phyloP scores from a whole-genome alignment of 192 early-diverging fungal genomes.

The Backusella mclennaniae region DNA sequence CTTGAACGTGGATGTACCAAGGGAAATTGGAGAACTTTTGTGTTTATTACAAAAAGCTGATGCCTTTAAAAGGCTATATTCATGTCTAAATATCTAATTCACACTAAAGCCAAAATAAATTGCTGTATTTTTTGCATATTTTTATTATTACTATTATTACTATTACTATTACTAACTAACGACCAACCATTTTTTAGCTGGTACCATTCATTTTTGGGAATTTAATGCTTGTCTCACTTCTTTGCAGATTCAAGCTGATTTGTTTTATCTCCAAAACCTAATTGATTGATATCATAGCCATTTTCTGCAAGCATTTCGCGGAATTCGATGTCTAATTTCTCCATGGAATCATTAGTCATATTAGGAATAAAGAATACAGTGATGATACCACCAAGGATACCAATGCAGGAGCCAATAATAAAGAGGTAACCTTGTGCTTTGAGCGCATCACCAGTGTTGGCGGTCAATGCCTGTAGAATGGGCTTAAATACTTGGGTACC shows the following conservation, averaged over 20 bases:
- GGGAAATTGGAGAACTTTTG: too few relatives aligned
- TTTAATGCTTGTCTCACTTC: not conserved
- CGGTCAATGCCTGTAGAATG: constrained; percentile 32
- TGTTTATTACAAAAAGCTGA: too few relatives aligned
- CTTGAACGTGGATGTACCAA: too few relatives aligned
- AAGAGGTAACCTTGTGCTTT: constrained; percentile 43
- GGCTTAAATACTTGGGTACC: constrained; percentile 48
- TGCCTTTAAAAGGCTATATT: too few relatives aligned
- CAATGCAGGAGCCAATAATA: constrained; percentile 44
- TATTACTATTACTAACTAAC: too few relatives aligned
- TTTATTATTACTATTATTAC: too few relatives aligned
- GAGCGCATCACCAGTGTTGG: constrained; percentile 24
- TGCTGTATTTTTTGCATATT: too few relatives aligned
- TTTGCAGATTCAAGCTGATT: not conserved
- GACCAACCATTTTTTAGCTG: too few relatives aligned
- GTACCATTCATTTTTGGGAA: not conserved
- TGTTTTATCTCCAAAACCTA: constrained; percentile 13
- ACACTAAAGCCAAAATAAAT: too few relatives aligned
- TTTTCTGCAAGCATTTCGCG: constrained; percentile 43
- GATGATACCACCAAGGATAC: constrained; percentile 46
- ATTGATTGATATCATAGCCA: constrained; percentile 38
- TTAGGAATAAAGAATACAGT: constrained; percentile 49
- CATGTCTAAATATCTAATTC: too few relatives aligned
- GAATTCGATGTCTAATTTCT: constrained; percentile 47
- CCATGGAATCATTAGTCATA: constrained; percentile 42